phyloP scores from a whole-genome alignment of 1,284 basidiomycete genomes.

The Irpex sp. region DNA sequence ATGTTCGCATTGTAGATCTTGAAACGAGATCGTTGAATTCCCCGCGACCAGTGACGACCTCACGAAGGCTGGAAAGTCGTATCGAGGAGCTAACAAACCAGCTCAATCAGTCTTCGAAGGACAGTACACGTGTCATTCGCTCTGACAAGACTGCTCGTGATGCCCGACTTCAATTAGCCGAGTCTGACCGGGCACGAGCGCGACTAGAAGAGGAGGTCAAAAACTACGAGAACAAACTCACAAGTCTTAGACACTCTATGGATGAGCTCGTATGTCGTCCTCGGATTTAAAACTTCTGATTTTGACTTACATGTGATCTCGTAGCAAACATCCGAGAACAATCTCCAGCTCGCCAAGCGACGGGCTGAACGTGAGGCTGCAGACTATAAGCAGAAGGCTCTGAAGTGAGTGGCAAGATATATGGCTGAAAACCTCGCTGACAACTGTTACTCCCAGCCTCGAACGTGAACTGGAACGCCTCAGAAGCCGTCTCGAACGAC shows the following conservation, averaged over 20 bases:
- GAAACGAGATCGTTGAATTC: conserved; percentile 72
- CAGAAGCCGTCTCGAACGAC: conserved; percentile 50
- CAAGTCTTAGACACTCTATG: conserved; percentile 51
- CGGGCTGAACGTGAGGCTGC: conserved; percentile 72
- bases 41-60: conserved; percentile 53
- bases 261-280: conserved; percentile 49
- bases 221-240: conserved; percentile 53
- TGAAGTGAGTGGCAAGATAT: conserved; percentile 45
- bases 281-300: conserved; percentile 5
- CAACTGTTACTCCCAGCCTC: conserved; percentile 36
- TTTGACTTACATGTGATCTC: background rate
- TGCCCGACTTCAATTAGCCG: conserved; percentile 48
- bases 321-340: conserved; percentile 70
- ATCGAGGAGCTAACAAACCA: conserved; percentile 72
- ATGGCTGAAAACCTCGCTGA: background rate
- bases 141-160: conserved; percentile 55
- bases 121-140: conserved; percentile 43
- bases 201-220: conserved; percentile 66
- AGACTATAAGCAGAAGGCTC: conserved; percentile 66
- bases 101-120: conserved; percentile 49
- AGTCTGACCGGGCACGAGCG: conserved; percentile 55
- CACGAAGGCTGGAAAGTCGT: conserved; percentile 56
- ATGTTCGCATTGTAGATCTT: conserved; percentile 75
- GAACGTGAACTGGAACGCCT: conserved; percentile 70
- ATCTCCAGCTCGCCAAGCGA: conserved; percentile 66